phyloP scores from a whole-genome alignment of 345 rosid genomes.

The Lenwebbia sp. region DNA sequence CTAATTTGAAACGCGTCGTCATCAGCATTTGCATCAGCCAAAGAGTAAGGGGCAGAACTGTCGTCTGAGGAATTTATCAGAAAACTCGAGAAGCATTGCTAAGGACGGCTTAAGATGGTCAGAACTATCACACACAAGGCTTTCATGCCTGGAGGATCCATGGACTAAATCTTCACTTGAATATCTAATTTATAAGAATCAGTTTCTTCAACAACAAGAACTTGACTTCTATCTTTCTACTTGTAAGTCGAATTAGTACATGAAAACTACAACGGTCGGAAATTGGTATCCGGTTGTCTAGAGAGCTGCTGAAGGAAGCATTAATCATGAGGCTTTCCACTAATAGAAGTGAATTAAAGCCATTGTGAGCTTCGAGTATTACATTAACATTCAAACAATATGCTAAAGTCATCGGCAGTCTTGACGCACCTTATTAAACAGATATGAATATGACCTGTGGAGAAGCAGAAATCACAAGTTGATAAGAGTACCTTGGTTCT shows the following conservation, averaged over 20 bases:
- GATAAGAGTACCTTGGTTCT: background rate
- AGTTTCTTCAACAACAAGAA: background rate
- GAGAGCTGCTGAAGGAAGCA: accelerated
- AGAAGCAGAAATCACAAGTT: background rate
- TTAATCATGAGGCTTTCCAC: background rate
- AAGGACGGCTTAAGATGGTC: background rate
- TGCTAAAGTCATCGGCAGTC: background rate
- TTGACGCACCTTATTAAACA: background rate
- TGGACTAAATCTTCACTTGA: background rate
- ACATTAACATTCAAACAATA: background rate
- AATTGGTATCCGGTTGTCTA: background rate
- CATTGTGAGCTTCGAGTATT: background rate
- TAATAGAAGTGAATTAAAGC: background rate
- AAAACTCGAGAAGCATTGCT: background rate
- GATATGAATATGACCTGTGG: background rate
- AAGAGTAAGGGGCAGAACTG: background rate
- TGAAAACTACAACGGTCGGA: background rate
- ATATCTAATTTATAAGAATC: background rate
- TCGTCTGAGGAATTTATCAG: background rate
- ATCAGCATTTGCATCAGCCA: background rate
- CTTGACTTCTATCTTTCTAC: background rate
- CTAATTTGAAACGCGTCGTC: background rate
- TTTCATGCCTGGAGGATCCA: background rate
- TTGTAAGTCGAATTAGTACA: too few species aligned
- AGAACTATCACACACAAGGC: background rate